Conservation (phyloP, 1,139 yeast genomes). For the Saccharomyces uvarum region DNA sequence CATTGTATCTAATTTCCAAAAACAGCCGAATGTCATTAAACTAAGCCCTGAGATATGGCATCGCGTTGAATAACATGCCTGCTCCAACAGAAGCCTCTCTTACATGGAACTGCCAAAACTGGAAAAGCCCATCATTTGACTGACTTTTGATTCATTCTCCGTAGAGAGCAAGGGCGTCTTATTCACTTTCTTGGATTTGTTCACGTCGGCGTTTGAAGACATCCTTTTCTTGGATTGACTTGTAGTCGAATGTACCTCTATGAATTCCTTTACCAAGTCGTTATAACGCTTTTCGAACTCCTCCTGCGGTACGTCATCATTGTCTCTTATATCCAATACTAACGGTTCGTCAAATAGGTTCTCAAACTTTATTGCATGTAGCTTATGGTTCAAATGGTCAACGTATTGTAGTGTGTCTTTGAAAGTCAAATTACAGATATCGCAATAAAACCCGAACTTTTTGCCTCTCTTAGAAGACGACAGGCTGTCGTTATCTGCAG, state of each 20-base stretch:
- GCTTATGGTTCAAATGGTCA: conserved; percentile 74
- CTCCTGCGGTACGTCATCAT: conserved; percentile 31
- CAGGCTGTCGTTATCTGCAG: conserved; percentile 31
- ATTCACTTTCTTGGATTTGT: conserved; percentile 9
- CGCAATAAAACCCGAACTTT: conserved; percentile 78
- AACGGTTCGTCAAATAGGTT: conserved; percentile 29
- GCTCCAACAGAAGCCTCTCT: not conserved
- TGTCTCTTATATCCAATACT: conserved; percentile 30
- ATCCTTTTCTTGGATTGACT: not conserved
- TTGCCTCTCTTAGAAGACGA: conserved; percentile 45
- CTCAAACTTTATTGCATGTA: conserved; percentile 41
- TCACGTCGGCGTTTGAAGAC: conserved; percentile 30
- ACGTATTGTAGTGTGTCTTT: conserved; percentile 74
- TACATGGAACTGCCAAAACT: conserved; percentile 39
- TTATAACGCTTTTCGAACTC: conserved; percentile 31
- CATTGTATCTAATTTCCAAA: too few relatives aligned
- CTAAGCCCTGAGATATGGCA: too few relatives aligned
- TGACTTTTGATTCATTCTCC: not conserved
- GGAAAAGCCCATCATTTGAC: conserved; percentile 51
- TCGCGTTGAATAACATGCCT: too few relatives aligned
- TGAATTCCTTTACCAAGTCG: conserved; percentile 20
- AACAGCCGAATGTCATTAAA: too few relatives aligned
- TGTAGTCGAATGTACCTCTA: conserved; percentile 11
- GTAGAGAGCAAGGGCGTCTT: not conserved
- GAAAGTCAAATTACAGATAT: conserved; percentile 67